phyloP scores from a whole-genome alignment of 495 filamentous ascomycete species.

The Monascus purpureus region DNA sequence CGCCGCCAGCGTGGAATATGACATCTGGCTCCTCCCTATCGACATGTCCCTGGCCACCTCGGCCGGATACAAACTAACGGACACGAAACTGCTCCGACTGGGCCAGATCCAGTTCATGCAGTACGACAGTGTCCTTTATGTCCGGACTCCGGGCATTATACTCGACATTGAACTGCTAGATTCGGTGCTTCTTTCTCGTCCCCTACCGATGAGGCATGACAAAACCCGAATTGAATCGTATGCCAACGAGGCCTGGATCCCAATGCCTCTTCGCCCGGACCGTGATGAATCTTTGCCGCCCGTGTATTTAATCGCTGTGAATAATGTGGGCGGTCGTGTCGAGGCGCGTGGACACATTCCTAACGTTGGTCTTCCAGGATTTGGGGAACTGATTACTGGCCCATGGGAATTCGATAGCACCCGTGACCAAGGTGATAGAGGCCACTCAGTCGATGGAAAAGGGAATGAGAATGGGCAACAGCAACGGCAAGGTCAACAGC shows the following conservation, averaged over 20 bases:
- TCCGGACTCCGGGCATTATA: conserved; percentile 27
- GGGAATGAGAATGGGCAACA: too few species aligned
- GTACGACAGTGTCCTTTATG: conserved; percentile 31
- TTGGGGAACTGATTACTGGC: conserved; percentile 20
- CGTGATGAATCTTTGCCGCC: conserved; percentile 22
- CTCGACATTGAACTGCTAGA: conserved; percentile 27
- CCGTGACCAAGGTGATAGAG: conserved; percentile 3
- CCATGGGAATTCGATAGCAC: conserved; percentile 9
- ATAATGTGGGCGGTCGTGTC: conserved; percentile 23
- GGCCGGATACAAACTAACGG: conserved; percentile 21
- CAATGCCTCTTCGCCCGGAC: conserved; percentile 24
- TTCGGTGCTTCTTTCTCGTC: conserved; percentile 20
- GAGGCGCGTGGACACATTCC: conserved; percentile 31
- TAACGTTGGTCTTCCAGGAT: conserved; percentile 21
- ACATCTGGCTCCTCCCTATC: conserved; percentile 33
- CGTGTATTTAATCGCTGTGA: conserved; percentile 30
- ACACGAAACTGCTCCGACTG: conserved; percentile 28
- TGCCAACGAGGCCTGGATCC: conserved; percentile 31
- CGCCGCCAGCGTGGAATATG: conserved; percentile 25
- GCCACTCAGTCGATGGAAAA: too few species aligned
- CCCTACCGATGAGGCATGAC: conserved; percentile 23
- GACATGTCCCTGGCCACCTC: conserved; percentile 25
- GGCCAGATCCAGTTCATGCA: conserved; percentile 36
- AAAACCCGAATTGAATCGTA: conserved; percentile 23
- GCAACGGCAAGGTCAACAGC: conserved; percentile 8